Percentiles rank a stretch among this genome's conserved stretches.
Conservation (phyloP, 2,329 filamentous ascomycete species). For the Pseudogymnoascus sp. region DNA sequence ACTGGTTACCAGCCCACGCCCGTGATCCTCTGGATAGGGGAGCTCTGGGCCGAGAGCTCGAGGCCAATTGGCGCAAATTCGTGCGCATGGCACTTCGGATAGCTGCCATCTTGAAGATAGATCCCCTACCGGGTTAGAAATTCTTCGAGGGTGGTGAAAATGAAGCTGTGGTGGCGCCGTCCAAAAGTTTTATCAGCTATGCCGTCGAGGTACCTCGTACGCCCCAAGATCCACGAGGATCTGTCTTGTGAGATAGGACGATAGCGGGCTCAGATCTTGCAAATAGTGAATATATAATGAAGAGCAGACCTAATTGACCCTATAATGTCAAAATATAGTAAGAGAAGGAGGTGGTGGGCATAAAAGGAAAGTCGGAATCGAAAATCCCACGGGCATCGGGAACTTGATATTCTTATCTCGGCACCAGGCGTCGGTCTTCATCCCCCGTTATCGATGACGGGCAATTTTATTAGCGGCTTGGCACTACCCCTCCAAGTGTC, state of each 20-base stretch:
- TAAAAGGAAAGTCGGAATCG: neutral
- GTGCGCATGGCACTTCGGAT: slow-evolving; percentile 8
- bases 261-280: neutral
- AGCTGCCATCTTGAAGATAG: slow-evolving; percentile 7
- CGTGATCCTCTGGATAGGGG: slow-evolving; percentile 10
- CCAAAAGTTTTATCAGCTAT: slow-evolving; percentile 5
- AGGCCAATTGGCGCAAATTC: slow-evolving; percentile 8
- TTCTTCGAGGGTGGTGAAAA: slow-evolving; percentile 1
- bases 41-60: neutral
- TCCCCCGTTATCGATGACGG: slow-evolving; percentile 9
- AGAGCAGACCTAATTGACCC: neutral
- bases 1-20: slow-evolving; percentile 19
- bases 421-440: slow-evolving; percentile 1
- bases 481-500: neutral
- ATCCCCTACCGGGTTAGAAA: neutral
- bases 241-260: neutral
- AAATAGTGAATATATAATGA: neutral
- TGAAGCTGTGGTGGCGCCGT: neutral
- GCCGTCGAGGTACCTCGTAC: slow-evolving; percentile 1
- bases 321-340: slow-evolving; percentile 4
- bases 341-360: neutral
- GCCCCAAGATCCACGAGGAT: slow-evolving; percentile 1
- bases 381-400: slow-evolving; percentile 1
- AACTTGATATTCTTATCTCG: neutral
- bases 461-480: neutral